A percentile compares a stretch with the other conserved stretches of the same genome.
phyloP scores from a whole-genome alignment of 208 protist species.

The Tritrichomonas musculus region DNA sequence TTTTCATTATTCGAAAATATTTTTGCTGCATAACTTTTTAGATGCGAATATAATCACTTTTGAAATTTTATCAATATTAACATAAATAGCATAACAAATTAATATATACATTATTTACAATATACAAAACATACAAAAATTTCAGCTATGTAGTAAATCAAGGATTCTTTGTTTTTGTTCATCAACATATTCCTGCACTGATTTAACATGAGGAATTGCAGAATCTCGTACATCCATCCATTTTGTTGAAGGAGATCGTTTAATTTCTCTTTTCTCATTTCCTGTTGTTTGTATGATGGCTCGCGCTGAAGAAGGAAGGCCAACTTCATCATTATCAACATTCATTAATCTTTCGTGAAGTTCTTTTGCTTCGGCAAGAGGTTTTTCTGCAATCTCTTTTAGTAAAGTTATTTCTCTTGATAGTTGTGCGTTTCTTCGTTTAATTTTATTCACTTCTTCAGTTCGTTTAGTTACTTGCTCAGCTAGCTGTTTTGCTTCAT shows the following conservation, averaged over 20 bases:
- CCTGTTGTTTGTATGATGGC: background rate
- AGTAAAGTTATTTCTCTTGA: background rate
- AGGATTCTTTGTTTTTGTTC: too few species aligned
- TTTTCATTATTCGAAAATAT: too few species aligned
- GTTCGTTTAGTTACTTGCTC: background rate
- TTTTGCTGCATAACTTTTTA: too few species aligned
- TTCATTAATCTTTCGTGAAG: background rate
- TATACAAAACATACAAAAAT: too few species aligned
- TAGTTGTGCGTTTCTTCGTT: background rate
- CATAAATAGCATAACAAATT: too few species aligned
- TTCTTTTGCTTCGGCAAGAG: background rate
- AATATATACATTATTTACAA: too few species aligned
- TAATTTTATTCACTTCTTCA: background rate
- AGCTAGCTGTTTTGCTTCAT: background rate
- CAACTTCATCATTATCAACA: background rate
- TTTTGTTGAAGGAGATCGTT: background rate
- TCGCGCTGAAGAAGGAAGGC: background rate
- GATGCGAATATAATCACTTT: too few species aligned
- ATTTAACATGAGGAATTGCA: background rate
- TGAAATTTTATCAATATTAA: too few species aligned
- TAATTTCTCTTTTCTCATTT: background rate
- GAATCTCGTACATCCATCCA: background rate
- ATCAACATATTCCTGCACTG: constrained; percentile 7
- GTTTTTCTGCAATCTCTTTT: background rate
- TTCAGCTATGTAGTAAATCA: too few species aligned